These are phyloP conservation scores for Naganishia vaughanmartiniae DNA, from an alignment of 768 basidiomycete genomes.

Conservation along the genomic window DNA sequence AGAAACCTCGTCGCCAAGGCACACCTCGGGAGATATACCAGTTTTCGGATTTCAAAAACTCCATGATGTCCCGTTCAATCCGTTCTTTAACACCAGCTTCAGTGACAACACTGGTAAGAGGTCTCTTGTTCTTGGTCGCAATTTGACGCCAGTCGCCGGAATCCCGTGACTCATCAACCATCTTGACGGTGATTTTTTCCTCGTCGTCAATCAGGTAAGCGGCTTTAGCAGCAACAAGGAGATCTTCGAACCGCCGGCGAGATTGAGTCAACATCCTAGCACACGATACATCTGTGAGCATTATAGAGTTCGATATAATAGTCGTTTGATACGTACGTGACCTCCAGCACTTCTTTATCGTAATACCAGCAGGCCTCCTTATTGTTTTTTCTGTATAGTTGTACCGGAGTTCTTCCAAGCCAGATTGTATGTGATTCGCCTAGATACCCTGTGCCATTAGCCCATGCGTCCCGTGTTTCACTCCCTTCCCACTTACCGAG, in stretches of 20 bases:
- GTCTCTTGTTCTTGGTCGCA: conserved; percentile 80
- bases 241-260: neutral
- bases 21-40: conserved; percentile 94
- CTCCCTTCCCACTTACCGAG: neutral
- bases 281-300: neutral
- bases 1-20: conserved; percentile 83
- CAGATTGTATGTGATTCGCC: conserved; percentile 6
- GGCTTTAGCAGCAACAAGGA: neutral
- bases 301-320: neutral
- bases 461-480: neutral
- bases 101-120: conserved; percentile 81
- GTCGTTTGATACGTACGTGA: neutral
- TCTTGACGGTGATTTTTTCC: conserved; percentile 76
- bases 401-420: neutral
- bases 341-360: neutral
- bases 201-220: neutral
- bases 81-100: conserved; percentile 61
- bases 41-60: conserved; percentile 77
- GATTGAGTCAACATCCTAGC: neutral
- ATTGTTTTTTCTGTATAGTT: conserved; percentile 4
- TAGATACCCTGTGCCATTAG: neutral
- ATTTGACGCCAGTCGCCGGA: conserved; percentile 83
- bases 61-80: conserved; percentile 60
- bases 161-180: conserved; percentile 60
- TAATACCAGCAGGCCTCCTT: conserved; percentile 2